Evolutionary conservation across 257 asterid genomes (phyloP).

Genomic region (Plectranthus barbatus): DNA sequence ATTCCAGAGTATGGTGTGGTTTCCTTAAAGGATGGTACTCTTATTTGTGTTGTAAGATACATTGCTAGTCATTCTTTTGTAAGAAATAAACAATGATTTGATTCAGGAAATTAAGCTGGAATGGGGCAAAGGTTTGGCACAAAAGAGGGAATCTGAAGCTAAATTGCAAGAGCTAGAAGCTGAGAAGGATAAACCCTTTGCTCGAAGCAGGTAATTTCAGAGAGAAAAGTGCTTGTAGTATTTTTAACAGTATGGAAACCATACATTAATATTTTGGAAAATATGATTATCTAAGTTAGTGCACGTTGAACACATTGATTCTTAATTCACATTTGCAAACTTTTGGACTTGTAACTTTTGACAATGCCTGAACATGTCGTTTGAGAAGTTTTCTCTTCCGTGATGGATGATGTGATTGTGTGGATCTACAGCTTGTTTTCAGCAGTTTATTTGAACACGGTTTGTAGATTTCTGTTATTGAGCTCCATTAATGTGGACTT

Average conservation of each 20-base stretch:
- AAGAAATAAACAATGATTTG: slow-evolving; percentile 3
- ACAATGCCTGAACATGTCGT: background rate
- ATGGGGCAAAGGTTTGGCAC: slow-evolving; percentile 95
- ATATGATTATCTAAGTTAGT: background rate
- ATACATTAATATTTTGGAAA: background rate
- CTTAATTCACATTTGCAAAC: background rate
- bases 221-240: background rate
- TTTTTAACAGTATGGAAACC: background rate
- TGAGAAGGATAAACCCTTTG: slow-evolving; percentile 96
- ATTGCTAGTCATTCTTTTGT: background rate
- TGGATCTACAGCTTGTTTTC: background rate
- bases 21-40: background rate
- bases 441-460: slow-evolving; percentile 7
- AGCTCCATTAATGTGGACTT: background rate
- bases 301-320: background rate
- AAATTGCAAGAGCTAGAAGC: slow-evolving; percentile 56
- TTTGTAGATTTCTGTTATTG: background rate
- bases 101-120: slow-evolving; percentile 79
- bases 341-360: background rate
- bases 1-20: background rate
- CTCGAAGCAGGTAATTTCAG: slow-evolving; percentile 59
- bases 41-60: background rate
- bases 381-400: background rate
- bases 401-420: background rate
- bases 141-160: slow-evolving; percentile 85